Evolutionary conservation across 2,329 filamentous ascomycete species (phyloP).

Genomic region (Teratosphaeria pseudoeucalypti): DNA sequence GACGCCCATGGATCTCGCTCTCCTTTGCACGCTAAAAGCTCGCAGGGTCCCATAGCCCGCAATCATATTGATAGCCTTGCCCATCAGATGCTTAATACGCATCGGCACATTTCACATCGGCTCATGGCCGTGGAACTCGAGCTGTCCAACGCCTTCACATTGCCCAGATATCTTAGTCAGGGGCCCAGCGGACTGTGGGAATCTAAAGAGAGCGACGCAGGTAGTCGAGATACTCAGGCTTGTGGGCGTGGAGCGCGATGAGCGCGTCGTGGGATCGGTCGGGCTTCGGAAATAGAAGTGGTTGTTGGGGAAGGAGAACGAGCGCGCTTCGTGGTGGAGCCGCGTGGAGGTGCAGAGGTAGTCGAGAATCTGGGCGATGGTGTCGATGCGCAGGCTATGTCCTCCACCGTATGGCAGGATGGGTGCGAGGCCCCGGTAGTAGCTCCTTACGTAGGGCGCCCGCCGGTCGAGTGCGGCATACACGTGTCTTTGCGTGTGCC

Average conservation of each 20-base stretch:
- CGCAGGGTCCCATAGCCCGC: not conserved
- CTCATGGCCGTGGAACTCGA: not conserved
- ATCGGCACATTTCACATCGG: not conserved
- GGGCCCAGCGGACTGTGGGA: not conserved
- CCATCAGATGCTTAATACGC: not conserved
- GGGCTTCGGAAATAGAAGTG: not conserved
- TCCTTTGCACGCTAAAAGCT: not conserved
- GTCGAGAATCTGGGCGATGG: not conserved
- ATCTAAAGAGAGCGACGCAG: not conserved
- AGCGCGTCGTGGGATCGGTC: not conserved
- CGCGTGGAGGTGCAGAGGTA: not conserved
- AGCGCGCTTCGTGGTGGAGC: not conserved
- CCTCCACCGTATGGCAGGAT: not conserved
- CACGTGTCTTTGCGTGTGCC: too few species aligned
- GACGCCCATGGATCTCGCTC: not conserved
- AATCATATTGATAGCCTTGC: not conserved
- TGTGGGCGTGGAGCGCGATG: not conserved
- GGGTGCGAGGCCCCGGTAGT: not conserved
- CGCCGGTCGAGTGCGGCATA: too few species aligned
- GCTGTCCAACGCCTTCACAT: not conserved
- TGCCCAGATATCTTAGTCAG: not conserved
- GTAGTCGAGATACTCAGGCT: not conserved
- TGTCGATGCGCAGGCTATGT: not conserved
- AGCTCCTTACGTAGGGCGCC: too few species aligned
- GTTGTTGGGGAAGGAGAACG: not conserved